phyloP scores from a whole-genome alignment of 148 eudicot species.

The Cornus kousa region DNA sequence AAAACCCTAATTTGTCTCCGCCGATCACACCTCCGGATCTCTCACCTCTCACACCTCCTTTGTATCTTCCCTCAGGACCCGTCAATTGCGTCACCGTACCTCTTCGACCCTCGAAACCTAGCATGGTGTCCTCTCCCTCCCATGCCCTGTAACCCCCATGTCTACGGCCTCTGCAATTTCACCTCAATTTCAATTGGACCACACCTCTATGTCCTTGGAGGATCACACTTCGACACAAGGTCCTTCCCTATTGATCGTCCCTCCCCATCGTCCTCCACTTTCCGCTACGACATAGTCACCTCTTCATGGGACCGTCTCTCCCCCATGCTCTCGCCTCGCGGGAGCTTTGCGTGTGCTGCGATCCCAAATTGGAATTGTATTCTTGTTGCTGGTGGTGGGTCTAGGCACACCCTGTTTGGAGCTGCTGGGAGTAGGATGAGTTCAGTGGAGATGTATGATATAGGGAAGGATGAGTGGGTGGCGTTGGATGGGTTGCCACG shows the following conservation, averaged over 20 bases:
- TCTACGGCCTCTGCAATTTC: constrained; percentile 70
- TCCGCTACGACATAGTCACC: constrained; percentile 44
- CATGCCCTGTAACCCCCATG: constrained; percentile 86
- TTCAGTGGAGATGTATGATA: constrained; percentile 74
- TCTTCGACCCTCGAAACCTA: constrained; percentile 61
- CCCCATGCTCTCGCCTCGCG: constrained; percentile 73
- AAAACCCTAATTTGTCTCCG: constrained; percentile 55
- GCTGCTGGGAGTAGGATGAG: constrained; percentile 88
- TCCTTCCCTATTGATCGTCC: constrained; percentile 84
- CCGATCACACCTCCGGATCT: constrained; percentile 13
- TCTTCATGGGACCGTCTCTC: constrained; percentile 41
- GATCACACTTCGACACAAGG: constrained; percentile 80
- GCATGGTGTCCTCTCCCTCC: constrained; percentile 73
- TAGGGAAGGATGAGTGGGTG: constrained; percentile 70
- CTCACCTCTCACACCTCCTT: constrained; percentile 48
- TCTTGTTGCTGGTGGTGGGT: constrained; percentile 91
- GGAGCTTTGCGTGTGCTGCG: constrained; percentile 77
- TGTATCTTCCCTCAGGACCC: constrained; percentile 84
- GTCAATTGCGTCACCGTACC: constrained; percentile 52
- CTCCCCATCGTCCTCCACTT: constrained; percentile 40
- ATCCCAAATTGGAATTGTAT: constrained; percentile 36
- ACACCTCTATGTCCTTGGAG: constrained; percentile 64
- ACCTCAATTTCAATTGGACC: constrained; percentile 45
- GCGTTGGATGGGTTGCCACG: constrained; percentile 62
- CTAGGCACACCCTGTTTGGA: constrained; percentile 75